Base-by-base conservation (phyloP, 2,329 filamentous ascomycete species). In the Magnaporthiopsis incrustans region DNA sequence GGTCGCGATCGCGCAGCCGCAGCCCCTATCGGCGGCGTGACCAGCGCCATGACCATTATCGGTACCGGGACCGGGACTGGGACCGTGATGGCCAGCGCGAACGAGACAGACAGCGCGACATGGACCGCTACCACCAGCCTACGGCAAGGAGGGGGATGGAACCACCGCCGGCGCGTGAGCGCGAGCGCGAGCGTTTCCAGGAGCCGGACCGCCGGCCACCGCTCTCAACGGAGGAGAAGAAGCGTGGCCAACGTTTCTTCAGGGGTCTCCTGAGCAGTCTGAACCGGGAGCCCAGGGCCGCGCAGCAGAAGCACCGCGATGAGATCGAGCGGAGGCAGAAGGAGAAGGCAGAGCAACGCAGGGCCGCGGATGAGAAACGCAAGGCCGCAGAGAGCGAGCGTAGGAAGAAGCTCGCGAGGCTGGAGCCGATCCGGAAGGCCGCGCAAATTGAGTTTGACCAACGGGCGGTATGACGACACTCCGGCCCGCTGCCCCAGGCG, bases 271-370 rank as follows among this genome's bases (percentile, higher is more conserved):
- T 95, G 66, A 90, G 83, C 73, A 91, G 89, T 53, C 82, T 96
- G 66, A 92, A 89, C 75, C 90, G 94, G 77, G 88, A 84, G 70
- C 83, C 82, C 72, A 84, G 80, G 69, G 81, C 73, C 78, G 81
- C 78, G 68, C 85, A 81, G 79, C 86, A 89, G 76, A 89, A 84
- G 76, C 87, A 85, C 70, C 87, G 90, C 65, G 84, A 84, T 67
- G 92, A 94, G 74, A 92, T 94, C 74, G 92, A 95, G 78, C 88
- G 86, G 75, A 88, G 88, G 69, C 91, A 93, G 75, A 86, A 90
- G 72, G 89, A 89, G 72, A 91, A 88, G 76, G 82, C 89, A 68
- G 86, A 88, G 74, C 81, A 87, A 70, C 89, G 93, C 74, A 86
- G 85, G 68, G 84, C 84, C 67, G 87, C 94, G 74, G 88, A 89